phyloP scores from a whole-genome alignment of 805 yeast species.

The Brettanomyces custersianus region DNA sequence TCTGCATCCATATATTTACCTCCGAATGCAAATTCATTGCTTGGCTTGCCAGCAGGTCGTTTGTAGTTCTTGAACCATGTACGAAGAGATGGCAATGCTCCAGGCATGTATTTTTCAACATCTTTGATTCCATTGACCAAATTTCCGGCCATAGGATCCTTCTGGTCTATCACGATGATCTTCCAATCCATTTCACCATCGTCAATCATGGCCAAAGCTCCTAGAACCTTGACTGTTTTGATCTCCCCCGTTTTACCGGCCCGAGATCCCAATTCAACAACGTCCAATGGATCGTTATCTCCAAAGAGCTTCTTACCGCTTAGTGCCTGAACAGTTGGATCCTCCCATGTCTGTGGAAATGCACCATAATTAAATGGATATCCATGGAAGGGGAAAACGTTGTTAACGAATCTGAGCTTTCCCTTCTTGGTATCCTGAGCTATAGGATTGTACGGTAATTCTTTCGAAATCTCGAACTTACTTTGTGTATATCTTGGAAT shows the following conservation, averaged over 20 bases:
- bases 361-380: conserved; percentile 87
- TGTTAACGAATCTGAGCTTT: conserved; percentile 63
- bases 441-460: conserved; percentile 60
- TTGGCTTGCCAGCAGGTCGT: conserved; percentile 73
- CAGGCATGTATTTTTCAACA: conserved; percentile 60
- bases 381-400: conserved; percentile 76
- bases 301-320: conserved; percentile 39
- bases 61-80: conserved; percentile 82
- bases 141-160: conserved; percentile 55
- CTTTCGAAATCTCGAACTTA: conserved; percentile 66
- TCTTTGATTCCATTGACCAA: conserved; percentile 55
- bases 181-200: conserved; percentile 99
- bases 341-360: conserved; percentile 95
- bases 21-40: conserved; percentile 64
- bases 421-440: conserved; percentile 68
- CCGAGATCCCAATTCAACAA: conserved; percentile 74
- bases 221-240: conserved; percentile 59
- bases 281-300: conserved; percentile 93
- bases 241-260: conserved; percentile 40
- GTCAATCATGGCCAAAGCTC: conserved; percentile 71
- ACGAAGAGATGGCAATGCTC: conserved; percentile 57
- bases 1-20: conserved; percentile 38
- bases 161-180: conserved; percentile 58
- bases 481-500: conserved; percentile 80
- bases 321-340: conserved; percentile 51